phyloP scores from a whole-genome alignment of 2,329 filamentous ascomycete genomes.

The Teratosphaeria zuluensis region DNA sequence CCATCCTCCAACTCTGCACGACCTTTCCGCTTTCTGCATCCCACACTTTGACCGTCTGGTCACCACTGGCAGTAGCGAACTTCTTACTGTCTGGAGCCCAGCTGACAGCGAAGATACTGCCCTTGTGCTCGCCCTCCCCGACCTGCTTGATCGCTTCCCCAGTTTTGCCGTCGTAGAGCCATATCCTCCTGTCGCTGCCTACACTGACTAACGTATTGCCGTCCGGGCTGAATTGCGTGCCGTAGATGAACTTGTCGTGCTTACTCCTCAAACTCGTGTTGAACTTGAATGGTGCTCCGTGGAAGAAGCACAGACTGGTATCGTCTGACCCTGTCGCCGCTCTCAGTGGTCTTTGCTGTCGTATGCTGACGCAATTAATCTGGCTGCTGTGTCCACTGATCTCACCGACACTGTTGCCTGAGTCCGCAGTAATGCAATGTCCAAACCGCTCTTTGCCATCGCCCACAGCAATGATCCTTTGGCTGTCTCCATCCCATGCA shows the following conservation, averaged over 20 bases:
- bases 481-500: conserved; percentile 94
- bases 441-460: conserved; percentile 90
- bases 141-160: conserved; percentile 72
- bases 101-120: conserved; percentile 83
- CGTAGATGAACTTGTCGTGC: conserved; percentile 84
- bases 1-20: conserved; percentile 75
- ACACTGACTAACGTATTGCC: conserved; percentile 75
- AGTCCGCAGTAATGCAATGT: conserved; percentile 89
- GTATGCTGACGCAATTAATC: conserved; percentile 84
- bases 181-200: conserved; percentile 84
- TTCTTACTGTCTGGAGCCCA: conserved; percentile 81
- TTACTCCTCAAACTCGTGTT: conserved; percentile 67
- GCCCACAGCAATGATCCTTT: conserved; percentile 91
- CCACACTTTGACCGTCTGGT: conserved; percentile 93
- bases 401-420: conserved; percentile 91
- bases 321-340: conserved; percentile 90
- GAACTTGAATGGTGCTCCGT: conserved; percentile 94
- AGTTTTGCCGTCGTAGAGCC: conserved; percentile 93
- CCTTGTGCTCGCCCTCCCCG: conserved; percentile 70
- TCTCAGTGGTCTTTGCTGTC: conserved; percentile 79
- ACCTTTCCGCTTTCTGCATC: conserved; percentile 71
- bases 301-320: conserved; percentile 79
- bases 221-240: conserved; percentile 81
- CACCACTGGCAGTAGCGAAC: conserved; percentile 84
- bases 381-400: conserved; percentile 83